A percentile compares a stretch with the other conserved stretches of the same genome.
Evolutionary conservation across 371 early-diverging fungal species (phyloP).

Genomic region (Mortierella sp.): DNA sequence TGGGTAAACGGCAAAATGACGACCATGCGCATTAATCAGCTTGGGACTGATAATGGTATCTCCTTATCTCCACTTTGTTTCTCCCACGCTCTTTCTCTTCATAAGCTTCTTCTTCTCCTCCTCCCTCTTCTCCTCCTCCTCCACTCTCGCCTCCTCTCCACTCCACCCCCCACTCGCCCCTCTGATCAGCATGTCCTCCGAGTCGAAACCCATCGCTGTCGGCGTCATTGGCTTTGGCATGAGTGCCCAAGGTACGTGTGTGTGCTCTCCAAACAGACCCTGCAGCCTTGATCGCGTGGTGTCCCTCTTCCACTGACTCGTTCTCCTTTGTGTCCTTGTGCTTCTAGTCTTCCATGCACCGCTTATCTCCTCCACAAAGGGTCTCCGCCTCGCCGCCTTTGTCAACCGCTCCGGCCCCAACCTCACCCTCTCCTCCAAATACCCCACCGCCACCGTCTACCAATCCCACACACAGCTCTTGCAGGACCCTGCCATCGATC

Average conservation of each 20-base stretch:
- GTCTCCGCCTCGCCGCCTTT: slow-evolving; percentile 65
- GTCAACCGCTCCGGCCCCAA: slow-evolving; percentile 66
- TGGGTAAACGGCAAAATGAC: too few relatives aligned
- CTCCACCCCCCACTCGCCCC: background rate
- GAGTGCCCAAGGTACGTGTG: slow-evolving; percentile 55
- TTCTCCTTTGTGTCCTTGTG: too few relatives aligned
- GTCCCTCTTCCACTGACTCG: background rate
- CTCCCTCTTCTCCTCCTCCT: background rate
- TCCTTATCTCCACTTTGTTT: too few relatives aligned
- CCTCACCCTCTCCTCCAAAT: slow-evolving; percentile 53
- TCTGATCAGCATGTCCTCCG: slow-evolving; percentile 10
- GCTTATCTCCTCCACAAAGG: slow-evolving; percentile 65
- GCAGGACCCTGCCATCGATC: slow-evolving; percentile 63
- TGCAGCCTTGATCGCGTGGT: background rate
- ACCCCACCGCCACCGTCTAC: slow-evolving; percentile 64
- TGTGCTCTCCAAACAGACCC: background rate
- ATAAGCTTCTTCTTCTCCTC: background rate
- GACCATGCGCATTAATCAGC: too few relatives aligned
- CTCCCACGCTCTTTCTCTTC: too few relatives aligned
- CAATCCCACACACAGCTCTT: slow-evolving; percentile 68
- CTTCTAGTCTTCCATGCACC: slow-evolving; percentile 79
- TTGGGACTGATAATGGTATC: too few relatives aligned
- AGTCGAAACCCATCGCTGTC: slow-evolving; percentile 62
- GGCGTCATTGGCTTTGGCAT: slow-evolving; percentile 80
- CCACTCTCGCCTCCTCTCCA: background rate